These are phyloP conservation scores for Pontederia paniculata DNA, from an alignment of 176 grass and related monocot species.

Conservation along the genomic window DNA sequence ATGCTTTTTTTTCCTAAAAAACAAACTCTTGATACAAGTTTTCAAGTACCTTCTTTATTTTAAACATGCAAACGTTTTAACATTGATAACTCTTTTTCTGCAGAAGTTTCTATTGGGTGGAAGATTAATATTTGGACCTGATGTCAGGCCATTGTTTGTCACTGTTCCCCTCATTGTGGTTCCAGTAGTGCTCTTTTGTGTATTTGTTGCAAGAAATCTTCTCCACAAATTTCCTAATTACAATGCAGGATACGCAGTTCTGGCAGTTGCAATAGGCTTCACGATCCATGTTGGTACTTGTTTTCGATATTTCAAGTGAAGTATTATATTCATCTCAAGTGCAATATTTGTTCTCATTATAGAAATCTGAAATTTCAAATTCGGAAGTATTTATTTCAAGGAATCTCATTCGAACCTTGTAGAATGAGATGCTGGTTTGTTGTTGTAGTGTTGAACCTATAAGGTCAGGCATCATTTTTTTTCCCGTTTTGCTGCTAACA, in stretches of 20 bases:
- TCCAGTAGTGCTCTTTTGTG: conserved; percentile 68
- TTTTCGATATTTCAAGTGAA: background rate
- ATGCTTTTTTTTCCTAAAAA: no score
- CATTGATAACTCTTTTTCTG: conserved; percentile 21
- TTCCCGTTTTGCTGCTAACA: no score
- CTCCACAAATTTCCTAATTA: conserved; percentile 84
- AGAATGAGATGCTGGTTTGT: no score
- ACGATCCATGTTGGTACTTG: conserved; percentile 62
- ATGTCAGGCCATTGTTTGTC: conserved; percentile 66
- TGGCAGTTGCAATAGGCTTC: conserved; percentile 47
- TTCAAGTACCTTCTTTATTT: background rate
- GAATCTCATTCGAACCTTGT: no score
- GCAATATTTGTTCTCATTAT: background rate
- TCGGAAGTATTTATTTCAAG: no score
- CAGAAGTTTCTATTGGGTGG: conserved; percentile 84
- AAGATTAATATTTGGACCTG: conserved; percentile 95
- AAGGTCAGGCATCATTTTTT: no score
- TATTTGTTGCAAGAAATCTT: conserved; percentile 78
- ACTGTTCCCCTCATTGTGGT: conserved; percentile 52
- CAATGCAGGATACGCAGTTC: conserved; percentile 76
- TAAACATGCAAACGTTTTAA: background rate
- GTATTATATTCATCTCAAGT: background rate
- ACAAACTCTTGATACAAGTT: no score
- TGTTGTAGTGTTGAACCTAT: no score
- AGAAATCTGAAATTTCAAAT: no score